Percentiles rank a stretch among this genome's conserved stretches.
phyloP scores from a whole-genome alignment of 495 filamentous ascomycete species.

The Tricharina praecox region DNA sequence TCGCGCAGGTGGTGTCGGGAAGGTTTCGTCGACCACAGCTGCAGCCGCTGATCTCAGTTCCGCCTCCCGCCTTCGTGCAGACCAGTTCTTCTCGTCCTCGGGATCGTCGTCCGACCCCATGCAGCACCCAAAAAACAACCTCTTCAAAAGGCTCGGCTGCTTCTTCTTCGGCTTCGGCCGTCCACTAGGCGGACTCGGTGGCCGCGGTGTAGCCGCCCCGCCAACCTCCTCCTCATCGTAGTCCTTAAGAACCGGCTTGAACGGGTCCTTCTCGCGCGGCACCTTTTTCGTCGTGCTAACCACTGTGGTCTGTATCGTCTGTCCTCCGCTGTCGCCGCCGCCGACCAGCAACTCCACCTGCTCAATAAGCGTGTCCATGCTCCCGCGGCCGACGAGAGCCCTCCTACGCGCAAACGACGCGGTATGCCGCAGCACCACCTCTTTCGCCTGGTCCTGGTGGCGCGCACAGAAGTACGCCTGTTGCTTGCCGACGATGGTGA shows the following conservation, averaged over 20 bases:
- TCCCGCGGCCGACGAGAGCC: conserved; percentile 57
- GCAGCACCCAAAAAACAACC: conserved; percentile 15
- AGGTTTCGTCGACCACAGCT: conserved; percentile 6
- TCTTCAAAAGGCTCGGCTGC: conserved; percentile 7
- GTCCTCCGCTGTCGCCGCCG: conserved; percentile 4
- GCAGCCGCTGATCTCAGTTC: conserved; percentile 19
- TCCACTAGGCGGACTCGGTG: conserved; percentile 15
- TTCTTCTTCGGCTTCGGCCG: conserved; percentile 7
- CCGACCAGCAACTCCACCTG: conserved; percentile 19
- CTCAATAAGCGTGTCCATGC: conserved; percentile 32
- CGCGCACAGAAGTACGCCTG: conserved; percentile 73
- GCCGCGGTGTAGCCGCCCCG: neutral
- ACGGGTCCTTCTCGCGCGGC: conserved; percentile 8
- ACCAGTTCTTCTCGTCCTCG: conserved; percentile 6
- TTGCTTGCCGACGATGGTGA: conserved; percentile 29
- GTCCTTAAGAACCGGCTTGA: conserved; percentile 4
- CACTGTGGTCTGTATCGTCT: conserved; percentile 12
- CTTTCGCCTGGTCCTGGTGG: conserved; percentile 68
- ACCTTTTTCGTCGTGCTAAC: conserved; percentile 18
- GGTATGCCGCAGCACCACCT: conserved; percentile 25
- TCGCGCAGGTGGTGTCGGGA: neutral
- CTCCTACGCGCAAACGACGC: conserved; percentile 34
- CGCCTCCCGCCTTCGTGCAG: conserved; percentile 11
- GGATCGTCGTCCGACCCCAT: neutral
- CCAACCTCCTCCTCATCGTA: neutral